Evolutionary conservation across 306 rosid species (phyloP).

Genomic region (Malus fusca): DNA sequence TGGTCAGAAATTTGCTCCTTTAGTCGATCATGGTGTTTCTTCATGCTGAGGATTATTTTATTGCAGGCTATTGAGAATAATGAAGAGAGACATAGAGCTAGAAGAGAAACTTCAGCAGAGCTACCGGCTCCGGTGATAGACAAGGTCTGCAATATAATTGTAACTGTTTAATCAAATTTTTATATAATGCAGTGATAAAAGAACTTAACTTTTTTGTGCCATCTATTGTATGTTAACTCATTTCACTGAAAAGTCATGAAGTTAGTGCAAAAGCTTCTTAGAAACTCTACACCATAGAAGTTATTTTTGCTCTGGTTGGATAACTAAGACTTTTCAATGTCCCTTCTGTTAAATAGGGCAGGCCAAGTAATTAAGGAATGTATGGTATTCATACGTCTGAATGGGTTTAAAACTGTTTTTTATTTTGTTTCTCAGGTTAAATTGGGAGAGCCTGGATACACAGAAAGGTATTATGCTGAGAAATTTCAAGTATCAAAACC

Average conservation of each 20-base stretch:
- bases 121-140: constrained; percentile 43
- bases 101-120: constrained; percentile 60
- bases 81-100: constrained; percentile 64
- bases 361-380: background rate
- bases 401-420: background rate
- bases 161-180: background rate
- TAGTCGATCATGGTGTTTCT: background rate
- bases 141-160: constrained; percentile 45
- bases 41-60: constrained; percentile 19
- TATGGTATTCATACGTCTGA: background rate
- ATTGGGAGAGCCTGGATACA: constrained; percentile 95
- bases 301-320: background rate
- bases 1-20: background rate
- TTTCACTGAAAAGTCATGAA: background rate
- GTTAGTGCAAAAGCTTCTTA: background rate
- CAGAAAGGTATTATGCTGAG: constrained; percentile 87
- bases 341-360: background rate
- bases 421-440: constrained; percentile 51
- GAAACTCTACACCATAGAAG: background rate
- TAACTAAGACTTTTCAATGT: background rate
- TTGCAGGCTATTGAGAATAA: constrained; percentile 65
- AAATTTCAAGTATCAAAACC: constrained; percentile 54
- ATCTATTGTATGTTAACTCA: background rate
- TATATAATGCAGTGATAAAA: background rate
- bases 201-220: background rate